These are phyloP conservation scores for Combretum micranthum DNA, from an alignment of 345 rosid genomes.

Conservation along the genomic window DNA sequence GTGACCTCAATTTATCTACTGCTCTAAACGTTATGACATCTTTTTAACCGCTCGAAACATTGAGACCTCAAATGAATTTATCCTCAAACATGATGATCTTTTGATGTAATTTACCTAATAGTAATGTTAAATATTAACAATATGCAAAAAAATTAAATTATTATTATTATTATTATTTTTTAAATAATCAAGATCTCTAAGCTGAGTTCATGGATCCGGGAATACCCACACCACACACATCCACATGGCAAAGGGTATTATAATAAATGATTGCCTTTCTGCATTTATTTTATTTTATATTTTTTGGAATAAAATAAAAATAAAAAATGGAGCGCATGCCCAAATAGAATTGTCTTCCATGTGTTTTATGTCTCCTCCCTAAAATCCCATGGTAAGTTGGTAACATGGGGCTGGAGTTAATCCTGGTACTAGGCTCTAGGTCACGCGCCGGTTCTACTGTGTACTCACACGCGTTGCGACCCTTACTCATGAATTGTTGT, in stretches of 20 bases:
- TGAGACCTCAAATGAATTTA: too few relatives aligned
- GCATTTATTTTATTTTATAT: conserved; percentile 3
- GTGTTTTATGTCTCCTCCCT: conserved; percentile 1
- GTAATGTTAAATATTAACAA: too few relatives aligned
- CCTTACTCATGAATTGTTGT: too few relatives aligned
- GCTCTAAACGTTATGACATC: too few relatives aligned
- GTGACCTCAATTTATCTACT: too few relatives aligned
- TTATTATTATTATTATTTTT: too few relatives aligned
- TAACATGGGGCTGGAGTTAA: conserved; percentile 9
- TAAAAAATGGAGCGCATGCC: conserved; percentile 4
- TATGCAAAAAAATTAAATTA: too few relatives aligned
- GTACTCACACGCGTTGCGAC: conserved; percentile 4
- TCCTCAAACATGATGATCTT: too few relatives aligned
- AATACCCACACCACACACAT: conserved; percentile 7
- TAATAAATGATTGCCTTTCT: conserved; percentile 7
- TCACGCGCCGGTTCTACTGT: neutral
- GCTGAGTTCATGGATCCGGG: conserved; percentile 8
- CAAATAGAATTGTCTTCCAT: neutral
- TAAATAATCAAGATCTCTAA: neutral
- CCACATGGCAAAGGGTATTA: conserved; percentile 16
- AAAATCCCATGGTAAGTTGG: conserved; percentile 8
- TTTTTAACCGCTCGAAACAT: too few relatives aligned
- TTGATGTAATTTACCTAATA: too few relatives aligned
- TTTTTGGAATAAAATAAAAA: neutral
- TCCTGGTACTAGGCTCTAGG: neutral